These are phyloP conservation scores for Dioscorea alata DNA, from an alignment of 106 monocot genomes.

Conservation along the genomic window DNA sequence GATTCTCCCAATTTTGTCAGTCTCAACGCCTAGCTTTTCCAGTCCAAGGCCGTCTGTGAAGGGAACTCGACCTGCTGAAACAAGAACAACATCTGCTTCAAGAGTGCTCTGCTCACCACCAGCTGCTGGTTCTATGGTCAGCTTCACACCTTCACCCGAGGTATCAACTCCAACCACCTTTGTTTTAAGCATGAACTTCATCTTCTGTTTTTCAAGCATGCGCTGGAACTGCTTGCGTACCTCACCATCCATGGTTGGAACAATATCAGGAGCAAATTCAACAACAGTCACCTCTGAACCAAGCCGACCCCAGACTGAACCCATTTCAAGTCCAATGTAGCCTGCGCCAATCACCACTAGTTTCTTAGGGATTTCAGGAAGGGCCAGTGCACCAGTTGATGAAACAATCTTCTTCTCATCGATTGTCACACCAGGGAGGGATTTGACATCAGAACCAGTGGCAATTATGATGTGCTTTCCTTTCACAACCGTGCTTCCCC, in stretches of 20 bases:
- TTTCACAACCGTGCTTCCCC: conserved; percentile 41
- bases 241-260: conserved; percentile 83
- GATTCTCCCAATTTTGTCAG: conserved; percentile 80
- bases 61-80: conserved; percentile 72
- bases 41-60: conserved; percentile 73
- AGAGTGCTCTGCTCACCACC: conserved; percentile 76
- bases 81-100: conserved; percentile 86
- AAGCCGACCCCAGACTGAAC: conserved; percentile 87
- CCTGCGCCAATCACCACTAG: conserved; percentile 92
- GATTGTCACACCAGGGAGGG: conserved; percentile 58
- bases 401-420: conserved; percentile 91
- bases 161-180: conserved; percentile 85
- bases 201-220: conserved; percentile 87
- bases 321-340: conserved; percentile 95
- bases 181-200: conserved; percentile 94
- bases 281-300: conserved; percentile 94
- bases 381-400: conserved; percentile 73
- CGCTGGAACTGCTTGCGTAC: conserved; percentile 87
- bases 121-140: conserved; percentile 70
- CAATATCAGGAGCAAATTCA: conserved; percentile 92
- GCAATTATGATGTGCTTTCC: conserved; percentile 76
- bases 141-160: conserved; percentile 69
- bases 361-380: conserved; percentile 65
- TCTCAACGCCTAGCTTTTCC: conserved; percentile 59
- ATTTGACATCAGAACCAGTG: conserved; percentile 70